These are phyloP conservation scores for Pythium phragmitis DNA, from an alignment of 352 stramenopile genomes.

Conservation along the genomic window DNA sequence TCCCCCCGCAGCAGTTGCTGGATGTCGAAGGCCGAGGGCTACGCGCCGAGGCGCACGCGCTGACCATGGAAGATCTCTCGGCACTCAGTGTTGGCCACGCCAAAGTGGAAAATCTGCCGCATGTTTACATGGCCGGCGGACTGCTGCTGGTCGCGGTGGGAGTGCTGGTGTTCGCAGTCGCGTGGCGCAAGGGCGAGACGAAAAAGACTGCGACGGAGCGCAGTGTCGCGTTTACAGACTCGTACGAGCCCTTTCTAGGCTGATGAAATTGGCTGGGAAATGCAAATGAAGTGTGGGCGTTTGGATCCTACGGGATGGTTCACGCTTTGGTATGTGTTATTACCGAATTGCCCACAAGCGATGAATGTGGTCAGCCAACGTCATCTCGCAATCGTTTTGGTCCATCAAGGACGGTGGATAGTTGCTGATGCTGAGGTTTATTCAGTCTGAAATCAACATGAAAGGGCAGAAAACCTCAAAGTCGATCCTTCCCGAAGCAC, in stretches of 20 bases:
- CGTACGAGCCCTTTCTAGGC: constrained; percentile 14
- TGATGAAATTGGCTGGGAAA: background rate
- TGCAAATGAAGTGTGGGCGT: background rate
- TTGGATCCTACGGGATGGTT: too few relatives aligned
- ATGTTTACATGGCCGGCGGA: constrained; percentile 1
- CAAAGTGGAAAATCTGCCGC: background rate
- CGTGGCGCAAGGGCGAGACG: background rate
- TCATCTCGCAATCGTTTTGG: too few relatives aligned
- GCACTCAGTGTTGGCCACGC: constrained; percentile 9
- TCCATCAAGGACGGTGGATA: too few relatives aligned
- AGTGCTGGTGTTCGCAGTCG: background rate
- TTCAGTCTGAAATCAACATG: too few relatives aligned
- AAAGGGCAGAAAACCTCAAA: too few relatives aligned
- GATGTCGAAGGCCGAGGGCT: background rate
- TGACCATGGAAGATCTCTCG: constrained; percentile 1
- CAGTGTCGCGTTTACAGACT: constrained; percentile 6
- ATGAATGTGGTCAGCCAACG: too few relatives aligned
- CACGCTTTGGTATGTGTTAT: background rate
- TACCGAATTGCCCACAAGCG: background rate
- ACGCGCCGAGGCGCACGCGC: background rate
- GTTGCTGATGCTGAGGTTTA: too few relatives aligned
- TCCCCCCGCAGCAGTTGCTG: background rate
- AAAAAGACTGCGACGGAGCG: background rate
- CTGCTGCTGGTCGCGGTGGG: constrained; percentile 2
- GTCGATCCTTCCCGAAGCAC: too few relatives aligned